Evolutionary conservation across 192 early-diverging fungal genomes (phyloP).

Genomic region (Powellomyces hirtus): DNA sequence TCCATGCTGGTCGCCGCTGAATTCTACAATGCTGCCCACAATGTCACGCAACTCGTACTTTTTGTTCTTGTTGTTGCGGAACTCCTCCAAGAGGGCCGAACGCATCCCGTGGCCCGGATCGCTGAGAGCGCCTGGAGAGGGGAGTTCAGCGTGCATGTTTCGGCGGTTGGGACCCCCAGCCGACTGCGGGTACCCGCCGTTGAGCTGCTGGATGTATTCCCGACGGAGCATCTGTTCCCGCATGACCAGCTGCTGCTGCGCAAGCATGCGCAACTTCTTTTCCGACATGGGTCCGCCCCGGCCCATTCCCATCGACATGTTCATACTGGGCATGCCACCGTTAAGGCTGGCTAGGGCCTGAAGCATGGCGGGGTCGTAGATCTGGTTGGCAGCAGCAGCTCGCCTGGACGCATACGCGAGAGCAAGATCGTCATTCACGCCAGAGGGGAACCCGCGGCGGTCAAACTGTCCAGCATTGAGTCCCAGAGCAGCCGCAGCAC

Average conservation of each 20-base stretch:
- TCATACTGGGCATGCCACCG: conserved; percentile 18
- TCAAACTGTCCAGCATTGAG: neutral
- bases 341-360: conserved; percentile 33
- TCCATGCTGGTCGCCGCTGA: conserved; percentile 98
- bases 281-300: conserved; percentile 18
- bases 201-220: conserved; percentile 32
- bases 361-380: conserved; percentile 29
- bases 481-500: conserved; percentile 1
- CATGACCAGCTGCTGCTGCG: conserved; percentile 32
- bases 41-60: conserved; percentile 97
- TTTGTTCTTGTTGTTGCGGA: conserved; percentile 94
- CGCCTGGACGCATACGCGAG: conserved; percentile 13
- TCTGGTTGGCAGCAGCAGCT: conserved; percentile 9
- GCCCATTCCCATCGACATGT: conserved; percentile 8
- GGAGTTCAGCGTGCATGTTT: neutral
- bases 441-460: neutral
- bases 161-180: neutral
- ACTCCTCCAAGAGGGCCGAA: conserved; percentile 90
- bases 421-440: conserved; percentile 6
- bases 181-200: conserved; percentile 4
- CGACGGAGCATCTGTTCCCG: conserved; percentile 34
- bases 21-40: conserved; percentile 90
- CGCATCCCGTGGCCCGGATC: conserved; percentile 66
- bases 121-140: conserved; percentile 19
- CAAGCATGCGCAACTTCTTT: conserved; percentile 35